A percentile compares a stretch with the other conserved stretches of the same genome.
Conservation (phyloP, 2,329 filamentous ascomycete species). For the Trichoderma atrobrunneum region DNA sequence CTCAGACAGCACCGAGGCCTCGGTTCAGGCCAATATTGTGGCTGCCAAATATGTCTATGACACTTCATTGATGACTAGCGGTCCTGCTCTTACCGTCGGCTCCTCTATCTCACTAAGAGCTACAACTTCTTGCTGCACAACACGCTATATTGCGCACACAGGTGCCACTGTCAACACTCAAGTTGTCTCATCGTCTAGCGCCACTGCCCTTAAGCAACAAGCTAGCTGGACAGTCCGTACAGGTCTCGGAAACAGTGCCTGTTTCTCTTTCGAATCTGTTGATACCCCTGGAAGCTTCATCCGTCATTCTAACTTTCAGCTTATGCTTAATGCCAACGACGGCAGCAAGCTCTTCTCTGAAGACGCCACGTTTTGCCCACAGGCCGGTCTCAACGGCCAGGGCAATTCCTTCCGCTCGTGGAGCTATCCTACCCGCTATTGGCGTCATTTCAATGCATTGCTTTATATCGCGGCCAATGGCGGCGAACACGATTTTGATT, state of each 20-base stretch:
- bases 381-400: constrained; percentile 1
- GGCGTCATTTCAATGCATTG: background rate
- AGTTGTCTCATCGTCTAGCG: constrained; percentile 7
- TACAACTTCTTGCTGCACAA: constrained; percentile 4
- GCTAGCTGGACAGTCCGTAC: constrained; percentile 7
- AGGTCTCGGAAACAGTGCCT: constrained; percentile 3
- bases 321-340: background rate
- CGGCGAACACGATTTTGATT: background rate
- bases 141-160: constrained; percentile 3
- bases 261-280: constrained; percentile 3
- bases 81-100: background rate
- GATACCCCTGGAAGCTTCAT: constrained; percentile 5
- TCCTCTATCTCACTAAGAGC: background rate
- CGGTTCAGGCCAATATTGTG: constrained; percentile 7
- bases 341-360: background rate
- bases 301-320: background rate
- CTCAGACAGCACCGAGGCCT: background rate
- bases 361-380: constrained; percentile 6
- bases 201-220: constrained; percentile 7
- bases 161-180: constrained; percentile 9
- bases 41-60: background rate
- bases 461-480: background rate
- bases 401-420: background rate
- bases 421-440: constrained; percentile 4
- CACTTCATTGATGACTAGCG: background rate